These are phyloP conservation scores for Rhizophora mangle DNA, from an alignment of 345 rosid genomes.

Conservation along the genomic window DNA sequence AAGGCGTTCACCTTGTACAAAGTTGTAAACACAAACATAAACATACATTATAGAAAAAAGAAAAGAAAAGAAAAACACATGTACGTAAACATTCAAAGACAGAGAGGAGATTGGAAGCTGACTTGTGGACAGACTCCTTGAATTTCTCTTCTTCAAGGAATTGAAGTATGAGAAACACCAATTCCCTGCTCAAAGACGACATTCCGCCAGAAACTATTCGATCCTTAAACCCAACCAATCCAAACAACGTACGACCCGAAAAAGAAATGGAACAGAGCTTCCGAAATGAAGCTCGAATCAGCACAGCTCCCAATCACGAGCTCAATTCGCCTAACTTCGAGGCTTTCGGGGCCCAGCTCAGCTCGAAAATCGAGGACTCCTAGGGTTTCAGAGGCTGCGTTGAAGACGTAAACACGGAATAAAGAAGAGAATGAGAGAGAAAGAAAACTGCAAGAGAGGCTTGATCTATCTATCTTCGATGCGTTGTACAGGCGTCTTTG, in stretches of 20 bases:
- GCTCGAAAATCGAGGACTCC: conserved; percentile 44
- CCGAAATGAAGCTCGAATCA: neutral
- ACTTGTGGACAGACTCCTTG: conserved; percentile 86
- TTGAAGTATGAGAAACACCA: conserved; percentile 90
- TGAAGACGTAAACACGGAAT: conserved; percentile 22
- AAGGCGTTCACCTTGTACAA: neutral
- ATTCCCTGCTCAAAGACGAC: conserved; percentile 83
- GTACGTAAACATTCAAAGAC: neutral
- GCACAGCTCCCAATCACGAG: conserved; percentile 27
- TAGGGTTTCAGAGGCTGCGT: conserved; percentile 80
- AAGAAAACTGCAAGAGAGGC: conserved; percentile 23
- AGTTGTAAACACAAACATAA: neutral
- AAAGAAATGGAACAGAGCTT: conserved; percentile 5
- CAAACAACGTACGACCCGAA: neutral
- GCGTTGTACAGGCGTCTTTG: conserved; percentile 57
- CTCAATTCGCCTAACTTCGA: conserved; percentile 15
- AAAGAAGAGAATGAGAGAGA: conserved; percentile 31
- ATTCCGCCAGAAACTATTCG: conserved; percentile 22
- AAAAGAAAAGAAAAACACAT: neutral
- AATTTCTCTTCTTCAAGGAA: conserved; percentile 92
- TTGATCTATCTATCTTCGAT: conserved; percentile 86
- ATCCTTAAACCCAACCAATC: conserved; percentile 3
- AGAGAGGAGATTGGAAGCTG: conserved; percentile 3
- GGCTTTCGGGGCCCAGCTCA: conserved; percentile 8
- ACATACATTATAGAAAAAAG: neutral